Percentiles rank a stretch among this genome's conserved stretches.
Evolutionary conservation across 2,329 filamentous ascomycete genomes (phyloP).

Genomic region (Iodosphaeria phyllophila): DNA sequence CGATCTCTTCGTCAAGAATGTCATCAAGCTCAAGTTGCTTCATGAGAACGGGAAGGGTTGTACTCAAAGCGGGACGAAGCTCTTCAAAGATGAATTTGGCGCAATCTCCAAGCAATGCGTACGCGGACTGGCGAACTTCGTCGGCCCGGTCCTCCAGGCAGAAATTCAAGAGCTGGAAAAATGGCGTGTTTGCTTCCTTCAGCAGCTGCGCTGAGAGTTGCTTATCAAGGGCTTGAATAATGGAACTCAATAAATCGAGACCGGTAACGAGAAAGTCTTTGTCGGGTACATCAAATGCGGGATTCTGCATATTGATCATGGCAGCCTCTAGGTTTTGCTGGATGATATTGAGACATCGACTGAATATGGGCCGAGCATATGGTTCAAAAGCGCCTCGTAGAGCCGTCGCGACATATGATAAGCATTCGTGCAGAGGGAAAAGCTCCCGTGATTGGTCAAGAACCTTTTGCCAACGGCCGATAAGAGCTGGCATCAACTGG

Average conservation of each 20-base stretch:
- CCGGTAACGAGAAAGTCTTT: slow-evolving; percentile 96
- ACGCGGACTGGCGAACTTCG: slow-evolving; percentile 90
- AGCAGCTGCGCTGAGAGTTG: slow-evolving; percentile 62
- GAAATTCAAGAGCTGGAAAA: slow-evolving; percentile 79
- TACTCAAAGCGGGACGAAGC: slow-evolving; percentile 53
- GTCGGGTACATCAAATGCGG: slow-evolving; percentile 58
- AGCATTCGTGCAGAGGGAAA: slow-evolving; percentile 87
- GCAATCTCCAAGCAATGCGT: slow-evolving; percentile 85
- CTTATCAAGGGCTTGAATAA: slow-evolving; percentile 72
- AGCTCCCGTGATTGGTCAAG: slow-evolving; percentile 80
- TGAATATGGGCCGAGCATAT: slow-evolving; percentile 74
- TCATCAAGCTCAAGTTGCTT: slow-evolving; percentile 70
- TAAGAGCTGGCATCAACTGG: slow-evolving; percentile 81
- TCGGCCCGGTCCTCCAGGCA: slow-evolving; percentile 86
- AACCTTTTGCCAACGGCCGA: slow-evolving; percentile 73
- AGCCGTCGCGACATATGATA: slow-evolving; percentile 83
- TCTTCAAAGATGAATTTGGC: slow-evolving; percentile 81
- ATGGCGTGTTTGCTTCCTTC: slow-evolving; percentile 53
- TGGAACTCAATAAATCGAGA: slow-evolving; percentile 77
- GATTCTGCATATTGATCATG: slow-evolving; percentile 48
- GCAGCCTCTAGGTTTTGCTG: slow-evolving; percentile 77
- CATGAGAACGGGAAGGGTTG: slow-evolving; percentile 65
- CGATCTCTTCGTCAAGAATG: slow-evolving; percentile 61
- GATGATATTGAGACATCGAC: slow-evolving; percentile 76
- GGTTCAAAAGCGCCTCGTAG: slow-evolving; percentile 67